Evolutionary conservation across 805 yeast species (phyloP).

Genomic region (Monosporozyma aerobia): DNA sequence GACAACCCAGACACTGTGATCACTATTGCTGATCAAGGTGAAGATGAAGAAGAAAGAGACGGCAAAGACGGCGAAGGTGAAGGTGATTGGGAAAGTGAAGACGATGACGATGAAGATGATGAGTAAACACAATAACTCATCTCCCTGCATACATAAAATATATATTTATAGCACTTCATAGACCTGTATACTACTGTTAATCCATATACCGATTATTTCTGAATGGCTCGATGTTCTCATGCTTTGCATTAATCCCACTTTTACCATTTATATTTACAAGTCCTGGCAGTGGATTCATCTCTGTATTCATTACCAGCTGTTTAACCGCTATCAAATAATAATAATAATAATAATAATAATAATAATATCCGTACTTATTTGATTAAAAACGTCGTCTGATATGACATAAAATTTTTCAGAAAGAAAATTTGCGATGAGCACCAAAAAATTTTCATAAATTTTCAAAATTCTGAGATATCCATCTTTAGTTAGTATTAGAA

Average conservation of each 20-base stretch:
- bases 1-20: constrained; percentile 45
- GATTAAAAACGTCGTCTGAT: background rate
- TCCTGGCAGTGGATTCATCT: too few relatives aligned
- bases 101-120: constrained; percentile 1
- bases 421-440: constrained; percentile 2
- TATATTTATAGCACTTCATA: background rate
- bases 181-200: background rate
- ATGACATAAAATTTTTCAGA: constrained; percentile 2
- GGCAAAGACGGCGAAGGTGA: constrained; percentile 5
- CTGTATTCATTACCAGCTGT: background rate
- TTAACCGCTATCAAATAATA: background rate
- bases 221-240: too few relatives aligned
- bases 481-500: background rate
- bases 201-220: background rate
- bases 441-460: background rate
- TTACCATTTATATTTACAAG: too few relatives aligned
- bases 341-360: background rate
- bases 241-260: background rate
- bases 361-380: too few relatives aligned
- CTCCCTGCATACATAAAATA: background rate
- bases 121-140: background rate
- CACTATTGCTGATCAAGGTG: constrained; percentile 56
- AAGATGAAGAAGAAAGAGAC: constrained; percentile 42
- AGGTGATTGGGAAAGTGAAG: background rate
- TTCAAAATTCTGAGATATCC: background rate